Conservation (phyloP, 2,329 filamentous ascomycete genomes). For the Dactylonectria macrodidyma region DNA sequence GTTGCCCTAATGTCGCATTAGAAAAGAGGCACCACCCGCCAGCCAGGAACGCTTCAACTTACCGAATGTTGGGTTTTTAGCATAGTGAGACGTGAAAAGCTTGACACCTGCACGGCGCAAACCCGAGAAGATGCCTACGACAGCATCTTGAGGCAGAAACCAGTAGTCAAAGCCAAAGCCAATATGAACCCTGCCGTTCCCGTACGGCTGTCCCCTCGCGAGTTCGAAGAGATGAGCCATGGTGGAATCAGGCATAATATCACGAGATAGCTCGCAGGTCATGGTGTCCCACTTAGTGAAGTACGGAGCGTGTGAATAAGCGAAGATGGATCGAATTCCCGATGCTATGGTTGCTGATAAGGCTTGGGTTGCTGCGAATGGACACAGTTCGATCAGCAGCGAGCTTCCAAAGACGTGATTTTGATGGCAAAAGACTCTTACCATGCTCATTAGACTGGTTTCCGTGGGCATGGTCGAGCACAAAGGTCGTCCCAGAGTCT, state of each 20-base stretch:
- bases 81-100: conserved; percentile 10
- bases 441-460: conserved; percentile 28
- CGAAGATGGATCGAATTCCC: conserved; percentile 13
- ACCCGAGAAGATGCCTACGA: conserved; percentile 7
- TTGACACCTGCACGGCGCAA: conserved; percentile 8
- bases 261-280: conserved; percentile 9
- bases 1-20: background rate
- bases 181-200: conserved; percentile 4
- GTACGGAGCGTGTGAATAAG: conserved; percentile 7
- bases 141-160: conserved; percentile 14
- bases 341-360: conserved; percentile 11
- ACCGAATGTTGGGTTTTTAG: conserved; percentile 12
- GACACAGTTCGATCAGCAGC: no score
- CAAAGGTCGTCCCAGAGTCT: conserved; percentile 23
- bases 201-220: background rate
- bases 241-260: conserved; percentile 7
- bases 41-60: background rate
- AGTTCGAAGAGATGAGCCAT: conserved; percentile 18
- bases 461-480: conserved; percentile 25
- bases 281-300: conserved; percentile 17
- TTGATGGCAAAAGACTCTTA: background rate
- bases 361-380: conserved; percentile 4
- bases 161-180: conserved; percentile 17
- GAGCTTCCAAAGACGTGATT: no score
- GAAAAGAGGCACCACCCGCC: background rate